Base-by-base conservation (phyloP, 75 land plant genomes). In the Selaginella tamariscina region DNA sequence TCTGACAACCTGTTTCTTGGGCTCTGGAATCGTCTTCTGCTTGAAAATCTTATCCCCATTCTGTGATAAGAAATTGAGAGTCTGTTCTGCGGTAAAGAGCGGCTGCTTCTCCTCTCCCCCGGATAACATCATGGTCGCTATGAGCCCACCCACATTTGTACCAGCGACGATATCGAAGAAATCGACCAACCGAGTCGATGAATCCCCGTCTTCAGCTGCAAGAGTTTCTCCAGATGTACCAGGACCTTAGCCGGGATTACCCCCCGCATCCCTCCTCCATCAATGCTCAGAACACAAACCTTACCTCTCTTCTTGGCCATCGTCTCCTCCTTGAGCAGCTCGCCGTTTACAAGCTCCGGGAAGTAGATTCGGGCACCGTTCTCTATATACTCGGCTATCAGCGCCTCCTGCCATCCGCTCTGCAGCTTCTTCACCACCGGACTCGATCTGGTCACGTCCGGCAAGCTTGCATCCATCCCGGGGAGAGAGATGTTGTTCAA, bases 261-360 rank as follows among this genome's bases (percentile, higher is more conserved):
- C 56, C 76, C 78, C 60, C 73, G 39, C 71, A 81, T 72, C 24
- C 86, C 91, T 15, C 27, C 90, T 83, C 98, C 98, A 71, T 94
- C 98, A 39, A 94, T 85, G 77, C 85, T 76, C 30, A 91, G 84
- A 55, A 91, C 69, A 55, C 98, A 83, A 28, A 86, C 81, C 67
- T 87, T 89, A 2, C 89, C 82, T 0, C 86, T 30, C 44, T 24
- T 65, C 31, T 33, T 68, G 59, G n/a, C 62, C 24, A 15, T 8
- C 64, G 64, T 22, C 11, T 39, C 11, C 27, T 32, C 69, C 66
- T 15, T 18, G 29, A 27, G 18, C 29, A 65, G 20, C 24, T 20
- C 5, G 20, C 20, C 31, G 29, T 29, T 18, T 18, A 65, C 30
- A 29, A 26, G 2, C 2, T 15, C 9, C 2, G 24, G 30, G 2